A percentile compares a stretch with the other conserved stretches of the same genome.
Evolutionary conservation across 345 rosid species (phyloP).

Genomic region (Syzygium oleosum): DNA sequence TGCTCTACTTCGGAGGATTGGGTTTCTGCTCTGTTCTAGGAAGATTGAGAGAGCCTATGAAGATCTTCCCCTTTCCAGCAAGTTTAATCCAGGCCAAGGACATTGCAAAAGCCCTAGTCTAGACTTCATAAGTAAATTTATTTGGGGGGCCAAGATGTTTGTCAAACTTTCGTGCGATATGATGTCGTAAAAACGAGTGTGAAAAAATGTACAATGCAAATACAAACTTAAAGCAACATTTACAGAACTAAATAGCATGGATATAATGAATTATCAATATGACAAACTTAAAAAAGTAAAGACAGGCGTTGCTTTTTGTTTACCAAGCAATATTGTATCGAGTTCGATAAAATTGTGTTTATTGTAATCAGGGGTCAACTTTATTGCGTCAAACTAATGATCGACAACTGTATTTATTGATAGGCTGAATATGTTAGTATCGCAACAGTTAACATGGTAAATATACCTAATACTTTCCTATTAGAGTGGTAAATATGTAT

Average conservation of each 20-base stretch:
- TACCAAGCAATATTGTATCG: accelerated
- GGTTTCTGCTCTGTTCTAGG: neutral
- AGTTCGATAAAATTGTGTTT: neutral
- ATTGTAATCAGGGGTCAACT: too few relatives aligned
- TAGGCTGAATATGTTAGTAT: too few relatives aligned
- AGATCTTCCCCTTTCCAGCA: neutral
- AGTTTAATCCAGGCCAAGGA: neutral
- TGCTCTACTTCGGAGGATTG: neutral
- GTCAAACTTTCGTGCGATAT: neutral
- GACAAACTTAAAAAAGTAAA: neutral
- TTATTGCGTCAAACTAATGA: too few relatives aligned
- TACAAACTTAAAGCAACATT: neutral
- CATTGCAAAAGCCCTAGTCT: neutral
- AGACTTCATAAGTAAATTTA: neutral
- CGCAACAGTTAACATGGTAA: too few relatives aligned
- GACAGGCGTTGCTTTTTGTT: neutral
- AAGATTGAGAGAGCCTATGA: neutral
- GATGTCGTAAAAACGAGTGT: neutral
- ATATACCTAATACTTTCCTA: too few relatives aligned
- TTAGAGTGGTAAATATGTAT: too few relatives aligned
- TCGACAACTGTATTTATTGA: too few relatives aligned
- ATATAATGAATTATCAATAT: neutral
- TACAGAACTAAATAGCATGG: neutral
- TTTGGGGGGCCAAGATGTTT: neutral
- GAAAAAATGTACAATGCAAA: neutral